Evolutionary conservation across 768 basidiomycete genomes (phyloP), one percentile per base, ranked within the genome.

Genomic region (Xanthoconium purpureum): DNA sequence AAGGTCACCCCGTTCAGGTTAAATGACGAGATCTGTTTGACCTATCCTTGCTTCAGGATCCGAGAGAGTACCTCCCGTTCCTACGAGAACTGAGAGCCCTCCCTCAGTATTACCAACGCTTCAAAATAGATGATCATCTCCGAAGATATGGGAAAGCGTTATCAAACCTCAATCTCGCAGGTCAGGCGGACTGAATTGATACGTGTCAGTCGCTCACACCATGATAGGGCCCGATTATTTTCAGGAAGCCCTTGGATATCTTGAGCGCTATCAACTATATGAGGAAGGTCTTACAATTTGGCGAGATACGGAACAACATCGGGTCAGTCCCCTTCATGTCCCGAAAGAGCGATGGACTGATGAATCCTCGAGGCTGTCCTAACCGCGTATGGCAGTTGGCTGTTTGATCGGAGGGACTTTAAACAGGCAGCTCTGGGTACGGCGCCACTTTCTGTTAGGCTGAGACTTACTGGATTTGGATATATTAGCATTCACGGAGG

Each of bases 61-160:
- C 97, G 7, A 81, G 94, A 63, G 97, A 99, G 68, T 99, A 99
- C 66, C 83, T 99, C 0, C 97, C 97, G 0, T 98, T 99, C 84
- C 80, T 99, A 33, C 85, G 93, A 10, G 92, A 96, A 61, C 79
- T 99, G 9, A 84, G 91, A 18, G 80, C 87, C 0, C 59, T 71
- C 30, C 89, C 93, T 44, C 83, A 82, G 55, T 80, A 84, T 66
- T 91, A 96, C 64, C 95, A 98, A 62, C 76, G 84, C 44, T 97
- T 91, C 76, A 82, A 82, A 61, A 98, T 99, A 55, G 95, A 99
- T 66, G 94, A 98, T 65, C 86, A 98, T 68, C 80, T 98, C 39
- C 84, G 84, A 67, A 82, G 91, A 33, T 74, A 89, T 61, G 77
- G 79, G 47, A 88, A 80, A 52, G 96, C 96, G 4, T 72, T 99